A percentile compares a stretch with the other conserved stretches of the same genome.
Conservation (phyloP, 331 rosid species). For the Phaseolus coccineus region DNA sequence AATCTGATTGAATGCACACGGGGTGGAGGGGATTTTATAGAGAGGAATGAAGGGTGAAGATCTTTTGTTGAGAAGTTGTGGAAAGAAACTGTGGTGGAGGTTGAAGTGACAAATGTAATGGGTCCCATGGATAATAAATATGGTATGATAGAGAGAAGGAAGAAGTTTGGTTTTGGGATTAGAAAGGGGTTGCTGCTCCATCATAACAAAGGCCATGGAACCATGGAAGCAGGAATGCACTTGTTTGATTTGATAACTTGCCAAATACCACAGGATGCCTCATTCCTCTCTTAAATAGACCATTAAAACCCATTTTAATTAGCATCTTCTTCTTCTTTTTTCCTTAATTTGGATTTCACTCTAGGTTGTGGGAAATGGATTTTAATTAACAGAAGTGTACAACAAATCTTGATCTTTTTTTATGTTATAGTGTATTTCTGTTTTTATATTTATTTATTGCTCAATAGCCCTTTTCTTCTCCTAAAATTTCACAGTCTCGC, state of each 20-base stretch:
- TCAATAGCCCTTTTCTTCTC: too few species aligned
- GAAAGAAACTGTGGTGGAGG: slow-evolving; percentile 44
- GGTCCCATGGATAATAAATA: slow-evolving; percentile 52
- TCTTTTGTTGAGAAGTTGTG: slow-evolving; percentile 32
- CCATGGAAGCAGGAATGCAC: background rate
- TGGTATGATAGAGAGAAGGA: background rate
- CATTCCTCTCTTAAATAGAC: background rate
- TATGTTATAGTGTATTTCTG: too few species aligned
- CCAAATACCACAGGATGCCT: slow-evolving; percentile 9
- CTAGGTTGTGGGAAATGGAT: too few species aligned
- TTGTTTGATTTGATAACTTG: background rate
- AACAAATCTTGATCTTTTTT: too few species aligned
- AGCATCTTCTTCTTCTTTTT: too few species aligned
- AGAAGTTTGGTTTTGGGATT: slow-evolving; percentile 44
- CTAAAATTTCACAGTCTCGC: too few species aligned
- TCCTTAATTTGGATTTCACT: too few species aligned
- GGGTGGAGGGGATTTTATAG: slow-evolving; percentile 37
- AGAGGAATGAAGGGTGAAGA: slow-evolving; percentile 40
- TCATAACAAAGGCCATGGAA: background rate
- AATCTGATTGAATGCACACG: slow-evolving; percentile 16
- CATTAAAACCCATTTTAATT: too few species aligned
- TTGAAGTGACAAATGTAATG: slow-evolving; percentile 38
- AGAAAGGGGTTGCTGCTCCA: background rate
- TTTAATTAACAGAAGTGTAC: too few species aligned
- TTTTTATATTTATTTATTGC: too few species aligned